Base-by-base conservation (phyloP, 1,284 basidiomycete genomes). In the Neonothopanus nambi region DNA sequence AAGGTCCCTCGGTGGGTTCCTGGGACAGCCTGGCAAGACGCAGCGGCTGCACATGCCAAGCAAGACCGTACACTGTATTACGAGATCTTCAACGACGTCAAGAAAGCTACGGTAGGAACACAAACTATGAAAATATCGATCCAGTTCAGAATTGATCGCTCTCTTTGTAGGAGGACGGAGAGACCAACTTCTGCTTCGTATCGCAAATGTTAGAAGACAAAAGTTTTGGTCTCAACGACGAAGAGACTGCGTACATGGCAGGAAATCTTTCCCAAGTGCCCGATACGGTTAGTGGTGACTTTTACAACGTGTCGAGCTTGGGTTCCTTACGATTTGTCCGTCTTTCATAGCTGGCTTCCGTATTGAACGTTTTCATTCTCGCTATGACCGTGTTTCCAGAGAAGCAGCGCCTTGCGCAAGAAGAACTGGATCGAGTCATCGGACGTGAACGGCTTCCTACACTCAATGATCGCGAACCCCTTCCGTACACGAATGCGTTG, bases 1-100 rank as follows among this genome's bases (percentile, higher is more conserved):
- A 56, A 63, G 44, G 66, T 33, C 15, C 55, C 55, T 13, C 26
- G 24, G 9, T 50, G 47, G 53, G 44, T 52, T 11, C 57, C 48
- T 9, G 47, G 46, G 5, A 52, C 41, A n/a, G 46, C 35, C 3
- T 56, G 52, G 37, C 26, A 20, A 23, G 28, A 43, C 28, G 51
- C 51, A 20, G 18, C 45, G 12, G 15, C 35, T 7, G 37, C 37
- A 41, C 11, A 37, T 23, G 30, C 18, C 5, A 33, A 38, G 28
- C 23, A 21, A 17, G 3, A 21, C 23, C 40, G 30, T 15, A 37
- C 41, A 37, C n/a, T n/a, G n/a, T n/a, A 21, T 43, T 20, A 36
- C 35, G 26, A 23, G 36, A 33, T 36, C 48, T 18, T 51, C 41
- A 36, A 18, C 43, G 6, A 15, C 21, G 13, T 46, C n/a, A n/a